Base-by-base conservation (phyloP, 208 protist genomes). In the Trypanosoma grayi region DNA sequence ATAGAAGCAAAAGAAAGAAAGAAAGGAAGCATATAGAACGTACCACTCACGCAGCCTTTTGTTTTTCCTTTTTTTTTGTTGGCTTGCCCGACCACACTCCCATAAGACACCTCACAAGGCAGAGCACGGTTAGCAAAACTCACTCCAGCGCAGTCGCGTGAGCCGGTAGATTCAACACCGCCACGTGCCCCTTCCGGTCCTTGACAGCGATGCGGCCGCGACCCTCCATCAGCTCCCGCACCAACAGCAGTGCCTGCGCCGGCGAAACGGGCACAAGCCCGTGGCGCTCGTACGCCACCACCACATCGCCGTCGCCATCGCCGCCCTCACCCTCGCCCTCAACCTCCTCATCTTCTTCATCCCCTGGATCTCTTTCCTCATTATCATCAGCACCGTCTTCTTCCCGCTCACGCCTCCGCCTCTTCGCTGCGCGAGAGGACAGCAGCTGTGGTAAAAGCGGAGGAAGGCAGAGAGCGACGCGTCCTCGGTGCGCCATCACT, bases 191-290 rank as follows among this genome's bases (percentile, higher is more conserved):
- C 30, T 47, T 44, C 24, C 22, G 24, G 44, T 74, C 73, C 28
- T 33, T 37, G n/a, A 84, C 69, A n/a, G 77, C 72, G 10, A 79
- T 48, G 18, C 69, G 46, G 9, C 66, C 63, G 27, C 50, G 43
- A 3, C 66, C 68, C n/a, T 78, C 60, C 53, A 82, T 66, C 13
- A 71, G 59, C 30, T 82, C 63, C 27, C n/a, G n/a, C 34, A 78
- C 20, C 8, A 56, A 10, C 11, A 16, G 11, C 43, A 82, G 31
- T 14, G 61, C 58, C 31, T 69, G 60, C 30, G 61, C 53, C 8
- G 66, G 66, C 1, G 51, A 50, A 16, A 81, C 34, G 2, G 64
- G 52, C 9, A 43, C 33, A 27, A 76, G 55, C 16, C 63, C 63
- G 13, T 24, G 31, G n/a, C 25, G 14, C 43, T 47, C 44, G 20